These are phyloP conservation scores for Licmophora abbreviata DNA, from an alignment of 108 stramenopile species.

Conservation along the genomic window DNA sequence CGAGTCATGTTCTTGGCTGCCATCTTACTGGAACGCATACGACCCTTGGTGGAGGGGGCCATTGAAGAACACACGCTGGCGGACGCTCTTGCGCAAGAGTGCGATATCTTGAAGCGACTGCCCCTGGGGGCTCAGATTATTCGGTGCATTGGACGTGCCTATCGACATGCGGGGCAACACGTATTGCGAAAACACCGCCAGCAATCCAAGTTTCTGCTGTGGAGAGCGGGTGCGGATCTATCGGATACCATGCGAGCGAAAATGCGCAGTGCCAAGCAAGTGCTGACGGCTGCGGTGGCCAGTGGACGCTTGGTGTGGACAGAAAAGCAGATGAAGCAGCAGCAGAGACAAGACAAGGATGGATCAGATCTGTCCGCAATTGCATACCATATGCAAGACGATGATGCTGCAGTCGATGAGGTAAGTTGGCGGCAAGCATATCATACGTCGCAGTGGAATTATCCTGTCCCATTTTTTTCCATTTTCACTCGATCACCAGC, in stretches of 20 bases:
- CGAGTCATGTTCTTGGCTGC: slow-evolving; percentile 44
- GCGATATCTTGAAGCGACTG: slow-evolving; percentile 37
- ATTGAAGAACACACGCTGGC: slow-evolving; percentile 27
- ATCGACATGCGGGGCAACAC: slow-evolving; percentile 48
- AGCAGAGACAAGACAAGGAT: slow-evolving; percentile 11
- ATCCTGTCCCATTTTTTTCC: not conserved
- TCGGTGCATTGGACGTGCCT: slow-evolving; percentile 75
- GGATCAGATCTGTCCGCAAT: not conserved
- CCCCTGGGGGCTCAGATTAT: slow-evolving; percentile 74
- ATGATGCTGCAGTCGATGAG: slow-evolving; percentile 12
- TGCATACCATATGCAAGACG: slow-evolving; percentile 9
- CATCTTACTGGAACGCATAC: slow-evolving; percentile 50
- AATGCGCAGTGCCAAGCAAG: slow-evolving; percentile 40
- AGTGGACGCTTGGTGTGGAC: slow-evolving; percentile 38
- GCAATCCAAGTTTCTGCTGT: no score
- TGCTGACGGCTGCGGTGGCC: slow-evolving; percentile 37
- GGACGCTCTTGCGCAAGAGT: slow-evolving; percentile 33
- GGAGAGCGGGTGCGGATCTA: no score
- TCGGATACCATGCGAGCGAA: slow-evolving; percentile 24
- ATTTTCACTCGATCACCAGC: not conserved
- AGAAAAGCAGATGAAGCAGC: slow-evolving; percentile 32
- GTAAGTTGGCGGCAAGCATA: slow-evolving; percentile 9
- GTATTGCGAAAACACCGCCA: slow-evolving; percentile 6
- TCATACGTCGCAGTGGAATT: slow-evolving; percentile 5
- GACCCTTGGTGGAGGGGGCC: slow-evolving; percentile 68